A percentile compares a stretch with the other conserved stretches of the same genome.
These are phyloP conservation scores for Pseudogymnoascus sp. DNA, from an alignment of 2,329 filamentous ascomycete genomes.

Conservation along the genomic window DNA sequence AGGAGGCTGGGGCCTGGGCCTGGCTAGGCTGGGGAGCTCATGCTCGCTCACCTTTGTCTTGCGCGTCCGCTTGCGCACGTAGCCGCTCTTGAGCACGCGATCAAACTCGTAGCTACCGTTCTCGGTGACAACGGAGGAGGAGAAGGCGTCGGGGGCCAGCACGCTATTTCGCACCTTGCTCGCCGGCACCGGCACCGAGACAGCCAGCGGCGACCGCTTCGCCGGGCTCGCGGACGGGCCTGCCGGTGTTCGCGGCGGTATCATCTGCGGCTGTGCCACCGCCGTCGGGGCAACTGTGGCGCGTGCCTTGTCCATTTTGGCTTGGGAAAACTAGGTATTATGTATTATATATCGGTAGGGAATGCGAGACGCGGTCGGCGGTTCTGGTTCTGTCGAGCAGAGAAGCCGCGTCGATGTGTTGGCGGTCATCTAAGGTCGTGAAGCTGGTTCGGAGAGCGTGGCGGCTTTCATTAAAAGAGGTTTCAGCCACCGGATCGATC, in stretches of 20 bases:
- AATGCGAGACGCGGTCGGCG: neutral
- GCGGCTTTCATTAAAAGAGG: neutral
- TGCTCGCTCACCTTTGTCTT: constrained; percentile 72
- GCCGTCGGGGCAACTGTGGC: neutral
- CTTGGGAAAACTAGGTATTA: neutral
- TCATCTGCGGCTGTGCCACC: neutral
- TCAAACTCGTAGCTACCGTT: constrained; percentile 96
- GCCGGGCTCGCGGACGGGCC: neutral
- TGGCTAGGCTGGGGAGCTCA: neutral
- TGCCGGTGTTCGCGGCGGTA: neutral
- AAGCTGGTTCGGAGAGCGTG: neutral
- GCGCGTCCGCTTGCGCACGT: constrained; percentile 78
- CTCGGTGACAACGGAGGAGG: constrained; percentile 68
- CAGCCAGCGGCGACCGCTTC: neutral
- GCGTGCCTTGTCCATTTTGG: neutral
- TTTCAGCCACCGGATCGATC: neutral
- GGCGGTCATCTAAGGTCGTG: neutral
- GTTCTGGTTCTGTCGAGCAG: neutral
- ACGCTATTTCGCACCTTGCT: neutral
- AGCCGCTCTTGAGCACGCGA: constrained; percentile 82
- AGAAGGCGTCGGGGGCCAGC: constrained; percentile 54
- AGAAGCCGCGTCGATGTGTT: neutral
- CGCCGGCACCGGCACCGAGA: neutral
- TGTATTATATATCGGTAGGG: neutral
- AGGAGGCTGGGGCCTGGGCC: neutral